These are phyloP conservation scores for Cryptomeria japonica DNA, from an alignment of 75 land plant species.

Conservation along the genomic window DNA sequence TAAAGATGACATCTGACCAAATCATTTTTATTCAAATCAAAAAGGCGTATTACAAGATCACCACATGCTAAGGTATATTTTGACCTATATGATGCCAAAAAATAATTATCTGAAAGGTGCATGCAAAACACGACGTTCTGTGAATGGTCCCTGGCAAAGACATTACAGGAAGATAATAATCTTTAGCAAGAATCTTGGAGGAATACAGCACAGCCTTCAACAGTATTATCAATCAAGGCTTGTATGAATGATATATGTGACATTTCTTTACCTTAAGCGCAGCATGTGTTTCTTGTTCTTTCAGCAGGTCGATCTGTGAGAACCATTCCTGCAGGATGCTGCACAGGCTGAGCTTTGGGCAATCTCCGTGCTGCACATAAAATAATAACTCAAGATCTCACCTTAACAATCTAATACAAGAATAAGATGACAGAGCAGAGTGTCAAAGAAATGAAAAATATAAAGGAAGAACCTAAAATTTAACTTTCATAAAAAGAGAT, in stretches of 20 bases:
- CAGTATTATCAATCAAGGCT: neutral
- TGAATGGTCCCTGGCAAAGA: neutral
- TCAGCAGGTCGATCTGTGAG: constrained; percentile 69
- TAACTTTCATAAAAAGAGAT: neutral
- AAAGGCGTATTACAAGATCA: neutral
- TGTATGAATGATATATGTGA: neutral
- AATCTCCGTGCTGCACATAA: constrained; percentile 62
- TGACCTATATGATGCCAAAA: neutral
- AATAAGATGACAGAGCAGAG: neutral
- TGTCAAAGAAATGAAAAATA: neutral
- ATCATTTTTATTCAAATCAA: neutral
- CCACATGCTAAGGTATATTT: neutral
- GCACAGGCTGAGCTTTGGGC: constrained; percentile 84
- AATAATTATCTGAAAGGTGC: neutral
- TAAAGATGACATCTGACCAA: neutral
- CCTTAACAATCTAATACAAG: neutral
- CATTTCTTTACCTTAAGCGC: constrained; percentile 38
- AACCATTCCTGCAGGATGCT: constrained; percentile 78
- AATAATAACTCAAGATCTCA: neutral
- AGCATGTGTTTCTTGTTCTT: constrained; percentile 31
- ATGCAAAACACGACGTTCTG: neutral
- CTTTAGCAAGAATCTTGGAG: neutral
- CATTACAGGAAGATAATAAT: neutral
- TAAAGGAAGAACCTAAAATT: neutral
- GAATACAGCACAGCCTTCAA: neutral